Evolutionary conservation across 805 yeast genomes (phyloP).

Genomic region (Candida mattraensis): DNA sequence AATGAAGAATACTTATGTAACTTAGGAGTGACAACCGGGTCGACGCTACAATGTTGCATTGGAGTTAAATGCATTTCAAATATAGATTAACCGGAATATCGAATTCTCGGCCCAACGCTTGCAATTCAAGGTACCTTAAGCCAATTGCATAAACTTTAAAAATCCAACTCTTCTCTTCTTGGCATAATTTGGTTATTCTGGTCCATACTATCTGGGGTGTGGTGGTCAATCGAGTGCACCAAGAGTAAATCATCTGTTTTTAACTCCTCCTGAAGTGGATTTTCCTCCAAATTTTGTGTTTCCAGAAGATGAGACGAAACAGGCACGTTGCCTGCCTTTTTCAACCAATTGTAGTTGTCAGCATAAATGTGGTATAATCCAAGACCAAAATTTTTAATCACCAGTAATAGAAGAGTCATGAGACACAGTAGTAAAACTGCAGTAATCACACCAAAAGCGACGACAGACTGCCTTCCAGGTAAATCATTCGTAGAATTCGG

Average conservation of each 20-base stretch:
- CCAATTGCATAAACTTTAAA: too few relatives aligned
- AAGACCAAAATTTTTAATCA: constrained; percentile 13
- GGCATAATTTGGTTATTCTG: constrained; percentile 4
- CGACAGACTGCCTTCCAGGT: constrained; percentile 43
- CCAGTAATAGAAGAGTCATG: constrained; percentile 16
- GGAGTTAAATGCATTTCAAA: too few relatives aligned
- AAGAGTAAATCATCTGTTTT: too few relatives aligned
- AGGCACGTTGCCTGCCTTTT: constrained; percentile 1
- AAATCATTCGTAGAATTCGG: constrained; percentile 31
- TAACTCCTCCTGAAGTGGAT: neutral
- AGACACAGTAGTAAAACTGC: constrained; percentile 33
- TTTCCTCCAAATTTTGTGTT: too few relatives aligned
- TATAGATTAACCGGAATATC: too few relatives aligned
- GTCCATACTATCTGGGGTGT: neutral
- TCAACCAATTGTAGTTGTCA: constrained; percentile 17
- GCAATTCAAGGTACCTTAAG: too few relatives aligned
- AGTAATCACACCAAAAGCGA: constrained; percentile 41
- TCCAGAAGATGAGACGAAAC: neutral
- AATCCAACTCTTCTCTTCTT: constrained; percentile 10
- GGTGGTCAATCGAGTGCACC: too few relatives aligned
- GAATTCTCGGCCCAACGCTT: too few relatives aligned
- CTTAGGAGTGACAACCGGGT: constrained; percentile 55
- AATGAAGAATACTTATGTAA: constrained; percentile 52
- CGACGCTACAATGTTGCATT: constrained; percentile 29
- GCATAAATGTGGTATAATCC: constrained; percentile 17